Base-by-base conservation (phyloP, 108 stramenopile species). In the Schizochytrium sp. region DNA sequence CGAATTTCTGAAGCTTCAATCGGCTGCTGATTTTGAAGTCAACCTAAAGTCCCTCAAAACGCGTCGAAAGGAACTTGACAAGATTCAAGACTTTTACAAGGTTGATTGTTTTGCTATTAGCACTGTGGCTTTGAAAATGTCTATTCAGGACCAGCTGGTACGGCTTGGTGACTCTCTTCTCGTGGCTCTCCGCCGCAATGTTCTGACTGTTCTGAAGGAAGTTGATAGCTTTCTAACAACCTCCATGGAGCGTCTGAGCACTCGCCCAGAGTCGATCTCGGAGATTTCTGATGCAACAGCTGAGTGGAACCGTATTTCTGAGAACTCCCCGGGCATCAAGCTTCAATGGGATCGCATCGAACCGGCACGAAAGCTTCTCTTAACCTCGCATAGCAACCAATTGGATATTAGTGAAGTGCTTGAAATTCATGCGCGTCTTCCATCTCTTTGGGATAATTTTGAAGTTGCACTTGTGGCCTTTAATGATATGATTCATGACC, bases 401-500 rank as follows among this genome's bases (percentile, higher is more conserved):
- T 61, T 90, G 12, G 91, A 93, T 61, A 45, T 88, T 4, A 49
- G 53, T 4, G 90, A 92, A 42, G 76, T 92, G 19, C 4, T 53
- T 0, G 60, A 45, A 45, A 17, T 72, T 2, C 90, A 93, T 87
- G 88, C 91, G 3, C 89, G 88, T 10, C 92, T 94, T 4, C 92
- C 93, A 17, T 90, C 91, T 3, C 76, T 90, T 5, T 94, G 94
- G 94, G 91, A 92, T 72, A 92, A 92, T 7, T 94, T 95, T 41
- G 94, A 94, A 15, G 49, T 92, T 15, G 91, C 91, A 4, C 45
- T 94, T 40, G 94, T 92, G 61, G 95, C 94, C 61, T 94, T 94
- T 83, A 89, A 94, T 61, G 93, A 92, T 72, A 91, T 94, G 89
- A 89, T 95, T 10, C 93, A 93, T 56, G 92, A 93, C 88, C 93